A percentile compares a stretch with the other conserved stretches of the same genome.
These are phyloP conservation scores for Phytopythium chamaehyphon DNA, from an alignment of 352 stramenopile species.

Conservation along the genomic window DNA sequence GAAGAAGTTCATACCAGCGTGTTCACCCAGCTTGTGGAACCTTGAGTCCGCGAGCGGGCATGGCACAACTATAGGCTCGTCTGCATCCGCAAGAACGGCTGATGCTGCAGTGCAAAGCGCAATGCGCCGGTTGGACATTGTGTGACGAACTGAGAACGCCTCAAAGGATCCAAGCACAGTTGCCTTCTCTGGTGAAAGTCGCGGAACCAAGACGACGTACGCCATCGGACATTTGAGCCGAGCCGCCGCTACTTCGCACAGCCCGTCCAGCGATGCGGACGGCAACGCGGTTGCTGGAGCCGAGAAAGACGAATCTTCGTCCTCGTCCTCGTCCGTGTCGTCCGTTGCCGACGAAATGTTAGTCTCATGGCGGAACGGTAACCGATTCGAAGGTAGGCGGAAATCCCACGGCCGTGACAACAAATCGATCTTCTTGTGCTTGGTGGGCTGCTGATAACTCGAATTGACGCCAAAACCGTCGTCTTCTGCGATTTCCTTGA, in stretches of 20 bases:
- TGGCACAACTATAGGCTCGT: slow-evolving; percentile 39
- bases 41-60: slow-evolving; percentile 31
- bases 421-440: slow-evolving; percentile 3
- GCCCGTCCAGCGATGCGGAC: slow-evolving; percentile 38
- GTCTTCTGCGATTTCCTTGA: neutral
- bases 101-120: slow-evolving; percentile 7
- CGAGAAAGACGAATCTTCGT: slow-evolving; percentile 11
- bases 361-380: neutral
- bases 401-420: slow-evolving; percentile 1
- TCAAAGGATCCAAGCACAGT: slow-evolving; percentile 38
- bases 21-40: slow-evolving; percentile 26
- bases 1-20: slow-evolving; percentile 45
- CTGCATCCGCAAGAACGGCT: slow-evolving; percentile 14
- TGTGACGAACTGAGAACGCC: neutral
- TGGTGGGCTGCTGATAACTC: too few relatives aligned
- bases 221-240: slow-evolving; percentile 41
- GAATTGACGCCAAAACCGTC: neutral
- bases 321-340: slow-evolving; percentile 22
- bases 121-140: slow-evolving; percentile 13
- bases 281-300: neutral
- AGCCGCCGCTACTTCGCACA: slow-evolving; percentile 48
- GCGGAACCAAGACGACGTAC: slow-evolving; percentile 36
- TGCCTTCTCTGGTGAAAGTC: slow-evolving; percentile 6
- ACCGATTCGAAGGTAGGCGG: neutral
- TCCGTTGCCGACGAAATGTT: slow-evolving; percentile 2